Evolutionary conservation across 345 rosid species (phyloP), one percentile per base, ranked within the genome.

Genomic region (Citrus hindsii): DNA sequence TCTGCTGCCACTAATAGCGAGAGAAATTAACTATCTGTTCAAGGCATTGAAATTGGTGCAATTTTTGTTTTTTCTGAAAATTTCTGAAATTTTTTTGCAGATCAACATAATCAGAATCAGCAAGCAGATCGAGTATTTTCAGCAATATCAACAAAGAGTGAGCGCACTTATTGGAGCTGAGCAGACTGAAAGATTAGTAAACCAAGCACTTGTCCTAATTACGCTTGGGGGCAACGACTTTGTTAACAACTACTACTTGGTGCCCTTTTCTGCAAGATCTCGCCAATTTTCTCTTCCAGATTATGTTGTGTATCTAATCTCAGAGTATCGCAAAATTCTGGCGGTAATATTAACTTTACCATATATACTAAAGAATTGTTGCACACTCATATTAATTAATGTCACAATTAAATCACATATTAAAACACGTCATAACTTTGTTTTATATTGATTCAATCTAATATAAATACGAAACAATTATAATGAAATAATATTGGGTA

Each of bases 221-320:
- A 95, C 98, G 35, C 85, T 93, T 2, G 98, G 98, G 0, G 98
- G 98, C 74, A 95, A 95, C 63, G 98, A 95, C 78, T 93, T 95
- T 51, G 98, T 95, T 24, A 95, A 95, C 90, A 93, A 95, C 85
- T 95, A 95, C 79, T 95, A 86, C 79, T 74, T 93, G 77, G 91
- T 95, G 69, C 98, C 98, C 1, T 90, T 85, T 83, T 95, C 98
- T 0, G 92, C 94, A 25, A 83, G 98, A 68, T 95, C 97, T 71
- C 90, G 89, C 71, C 97, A 95, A 51, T 93, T 79, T 80, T 8
- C 92, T 6, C 90, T 95, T 66, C 92, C 93, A 0, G 83, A 91
- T 74, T 91, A 89, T 61, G 98, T 93, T 27, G 87, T 78, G 68
- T 95, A 77, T 63, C 83, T 93, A 82, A 90, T 95, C 58, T 89